Evolutionary conservation across 257 asterid genomes (phyloP).

Genomic region (Cynanchum wilfordii): DNA sequence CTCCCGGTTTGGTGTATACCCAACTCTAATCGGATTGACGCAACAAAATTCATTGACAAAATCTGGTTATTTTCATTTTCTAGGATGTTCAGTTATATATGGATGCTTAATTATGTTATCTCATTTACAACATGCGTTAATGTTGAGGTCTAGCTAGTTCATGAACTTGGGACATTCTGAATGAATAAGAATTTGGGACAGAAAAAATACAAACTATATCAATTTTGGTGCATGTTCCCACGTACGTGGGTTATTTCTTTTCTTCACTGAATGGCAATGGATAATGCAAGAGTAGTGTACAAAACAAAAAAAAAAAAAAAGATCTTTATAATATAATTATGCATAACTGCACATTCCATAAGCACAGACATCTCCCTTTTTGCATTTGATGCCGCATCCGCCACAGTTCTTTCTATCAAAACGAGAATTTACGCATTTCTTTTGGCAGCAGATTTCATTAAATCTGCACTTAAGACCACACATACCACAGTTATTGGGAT

Average conservation of each 20-base stretch:
- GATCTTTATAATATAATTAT: background rate
- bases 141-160: too few species aligned
- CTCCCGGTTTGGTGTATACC: background rate
- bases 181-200: too few species aligned
- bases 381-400: constrained; percentile 29
- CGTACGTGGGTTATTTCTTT: too few species aligned
- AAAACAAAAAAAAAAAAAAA: background rate
- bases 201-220: too few species aligned
- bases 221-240: too few species aligned
- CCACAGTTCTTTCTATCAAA: constrained; percentile 33
- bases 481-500: constrained; percentile 25
- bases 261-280: too few species aligned
- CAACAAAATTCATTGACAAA: background rate
- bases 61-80: too few species aligned
- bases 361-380: constrained; percentile 22
- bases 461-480: constrained; percentile 30
- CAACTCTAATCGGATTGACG: background rate
- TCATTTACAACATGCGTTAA: too few species aligned
- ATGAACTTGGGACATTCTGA: too few species aligned
- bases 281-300: too few species aligned
- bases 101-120: too few species aligned
- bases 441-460: constrained; percentile 26
- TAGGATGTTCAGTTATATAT: too few species aligned
- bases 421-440: constrained; percentile 23
- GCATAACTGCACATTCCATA: constrained; percentile 33